Conservation (phyloP, 768 basidiomycete genomes). For the Kwoniella europaea region DNA sequence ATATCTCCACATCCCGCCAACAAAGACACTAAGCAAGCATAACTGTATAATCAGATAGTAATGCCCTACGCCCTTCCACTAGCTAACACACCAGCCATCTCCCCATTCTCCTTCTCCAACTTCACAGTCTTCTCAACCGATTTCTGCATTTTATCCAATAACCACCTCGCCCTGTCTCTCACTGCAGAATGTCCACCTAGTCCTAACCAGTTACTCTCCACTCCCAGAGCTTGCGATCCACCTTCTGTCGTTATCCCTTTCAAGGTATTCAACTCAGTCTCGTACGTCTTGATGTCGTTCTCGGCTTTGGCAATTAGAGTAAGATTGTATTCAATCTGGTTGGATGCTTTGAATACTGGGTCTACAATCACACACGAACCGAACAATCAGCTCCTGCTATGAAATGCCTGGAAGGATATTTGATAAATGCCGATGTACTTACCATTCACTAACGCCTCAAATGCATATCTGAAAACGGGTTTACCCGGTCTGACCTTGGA, state of each 20-base stretch:
- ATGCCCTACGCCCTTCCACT: constrained; percentile 16
- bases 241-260: constrained; percentile 67
- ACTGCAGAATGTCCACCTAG: constrained; percentile 59
- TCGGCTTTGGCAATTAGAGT: constrained; percentile 64
- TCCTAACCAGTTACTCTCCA: constrained; percentile 30
- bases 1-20: no score
- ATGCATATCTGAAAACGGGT: constrained; percentile 85
- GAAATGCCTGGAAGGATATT: no score
- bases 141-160: constrained; percentile 75
- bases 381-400: constrained; percentile 3
- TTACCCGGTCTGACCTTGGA: constrained; percentile 84
- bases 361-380: constrained; percentile 62
- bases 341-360: constrained; percentile 74
- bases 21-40: no score
- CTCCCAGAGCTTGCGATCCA: constrained; percentile 62
- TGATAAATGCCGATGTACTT: constrained; percentile 27
- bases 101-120: constrained; percentile 72
- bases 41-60: no score
- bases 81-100: constrained; percentile 46
- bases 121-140: constrained; percentile 71
- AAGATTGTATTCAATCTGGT: constrained; percentile 79
- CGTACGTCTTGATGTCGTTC: constrained; percentile 70
- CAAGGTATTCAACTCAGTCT: constrained; percentile 74
- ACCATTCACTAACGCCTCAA: constrained; percentile 80
- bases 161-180: constrained; percentile 67